These are phyloP conservation scores for Mariannaea elegans DNA, from an alignment of 2,329 filamentous ascomycete genomes.

Conservation along the genomic window DNA sequence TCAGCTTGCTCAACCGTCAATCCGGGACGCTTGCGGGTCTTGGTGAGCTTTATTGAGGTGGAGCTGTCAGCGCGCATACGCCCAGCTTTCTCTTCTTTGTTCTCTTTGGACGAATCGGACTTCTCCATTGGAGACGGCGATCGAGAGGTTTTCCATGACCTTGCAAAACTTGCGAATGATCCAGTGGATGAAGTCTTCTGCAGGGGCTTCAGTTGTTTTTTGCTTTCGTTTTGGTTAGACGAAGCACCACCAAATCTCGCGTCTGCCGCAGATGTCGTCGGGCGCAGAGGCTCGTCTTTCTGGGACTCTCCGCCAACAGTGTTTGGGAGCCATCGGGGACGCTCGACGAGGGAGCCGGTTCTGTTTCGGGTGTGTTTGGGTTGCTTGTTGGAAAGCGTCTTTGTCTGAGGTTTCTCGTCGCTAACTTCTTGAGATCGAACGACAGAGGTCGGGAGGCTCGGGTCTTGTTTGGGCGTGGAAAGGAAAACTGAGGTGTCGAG, in stretches of 20 bases:
- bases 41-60: slow-evolving; percentile 36
- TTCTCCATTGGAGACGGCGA: slow-evolving; percentile 56
- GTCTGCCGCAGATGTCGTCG: slow-evolving; percentile 40
- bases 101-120: slow-evolving; percentile 26
- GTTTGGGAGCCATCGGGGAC: slow-evolving; percentile 61
- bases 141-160: slow-evolving; percentile 62
- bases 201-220: slow-evolving; percentile 38
- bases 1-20: slow-evolving; percentile 39
- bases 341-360: slow-evolving; percentile 58
- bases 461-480: slow-evolving; percentile 34
- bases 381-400: slow-evolving; percentile 20
- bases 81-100: slow-evolving; percentile 35
- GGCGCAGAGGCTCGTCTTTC: slow-evolving; percentile 34
- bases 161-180: slow-evolving; percentile 60
- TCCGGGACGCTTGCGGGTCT: slow-evolving; percentile 42
- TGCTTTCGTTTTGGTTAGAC: background rate
- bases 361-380: slow-evolving; percentile 44
- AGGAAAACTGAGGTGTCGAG: slow-evolving; percentile 58
- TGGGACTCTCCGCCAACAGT: slow-evolving; percentile 49
- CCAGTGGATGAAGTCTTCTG: slow-evolving; percentile 52
- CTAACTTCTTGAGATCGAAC: slow-evolving; percentile 35
- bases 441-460: slow-evolving; percentile 26
- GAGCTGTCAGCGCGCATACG: slow-evolving; percentile 37
- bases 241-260: slow-evolving; percentile 29
- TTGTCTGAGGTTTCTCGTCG: slow-evolving; percentile 27